Evolutionary conservation across 106 monocot genomes (phyloP).

Genomic region (Dendrobium officinale): DNA sequence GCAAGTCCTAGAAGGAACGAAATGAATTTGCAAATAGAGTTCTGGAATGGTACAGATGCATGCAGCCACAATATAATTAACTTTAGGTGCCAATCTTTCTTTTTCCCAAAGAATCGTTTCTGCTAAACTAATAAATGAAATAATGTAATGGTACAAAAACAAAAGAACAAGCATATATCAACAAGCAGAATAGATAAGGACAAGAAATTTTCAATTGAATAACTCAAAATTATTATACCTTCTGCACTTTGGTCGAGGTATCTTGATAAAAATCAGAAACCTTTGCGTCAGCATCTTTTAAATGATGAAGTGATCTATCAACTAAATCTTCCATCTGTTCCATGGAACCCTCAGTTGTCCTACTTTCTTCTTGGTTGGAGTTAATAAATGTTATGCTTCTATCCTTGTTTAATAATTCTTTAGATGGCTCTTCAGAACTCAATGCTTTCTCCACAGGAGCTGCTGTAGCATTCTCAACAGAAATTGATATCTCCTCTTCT

Average conservation of each 20-base stretch:
- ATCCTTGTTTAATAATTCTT: conserved; percentile 11
- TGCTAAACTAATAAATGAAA: not conserved
- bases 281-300: conserved; percentile 7
- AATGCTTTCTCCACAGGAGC: conserved; percentile 16
- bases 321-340: conserved; percentile 12
- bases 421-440: conserved; percentile 13
- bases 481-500: conserved; percentile 20
- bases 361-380: conserved; percentile 4
- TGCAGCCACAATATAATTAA: not conserved
- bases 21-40: not conserved
- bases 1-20: not conserved
- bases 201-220: not conserved
- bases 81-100: not conserved
- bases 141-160: not conserved
- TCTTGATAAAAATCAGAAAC: conserved; percentile 8
- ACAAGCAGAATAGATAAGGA: not conserved
- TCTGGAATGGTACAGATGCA: not conserved
- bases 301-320: conserved; percentile 2
- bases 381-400: not conserved
- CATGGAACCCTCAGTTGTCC: conserved; percentile 9
- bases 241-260: conserved; percentile 3
- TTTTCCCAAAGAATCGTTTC: not conserved
- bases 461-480: conserved; percentile 7
- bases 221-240: conserved; percentile 21
- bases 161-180: not conserved